Conservation (phyloP, 2,329 filamentous ascomycete genomes). For the Penicillium griseofulvum region DNA sequence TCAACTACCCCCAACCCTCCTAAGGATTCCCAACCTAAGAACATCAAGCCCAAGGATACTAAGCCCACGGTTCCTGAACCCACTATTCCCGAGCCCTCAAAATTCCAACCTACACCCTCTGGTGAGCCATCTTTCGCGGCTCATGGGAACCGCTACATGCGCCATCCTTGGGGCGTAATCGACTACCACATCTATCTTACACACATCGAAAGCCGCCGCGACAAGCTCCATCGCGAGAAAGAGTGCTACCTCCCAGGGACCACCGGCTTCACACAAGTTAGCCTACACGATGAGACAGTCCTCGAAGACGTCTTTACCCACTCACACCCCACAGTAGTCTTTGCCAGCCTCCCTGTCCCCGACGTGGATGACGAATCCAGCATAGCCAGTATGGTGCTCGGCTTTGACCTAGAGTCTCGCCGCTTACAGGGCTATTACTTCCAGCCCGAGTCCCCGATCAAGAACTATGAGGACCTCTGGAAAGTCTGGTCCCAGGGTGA, state of each 20-base stretch:
- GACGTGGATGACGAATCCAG: constrained; percentile 14
- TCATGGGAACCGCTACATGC: neutral
- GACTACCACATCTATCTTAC: constrained; percentile 36
- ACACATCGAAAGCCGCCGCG: constrained; percentile 22
- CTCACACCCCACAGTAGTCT: constrained; percentile 3
- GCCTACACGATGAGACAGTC: constrained; percentile 19
- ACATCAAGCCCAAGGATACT: neutral
- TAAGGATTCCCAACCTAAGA: neutral
- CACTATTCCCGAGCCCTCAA: neutral
- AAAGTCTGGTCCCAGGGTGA: constrained; percentile 3
- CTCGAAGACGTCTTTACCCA: neutral
- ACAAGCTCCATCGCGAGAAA: constrained; percentile 16
- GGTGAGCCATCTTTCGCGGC: neutral
- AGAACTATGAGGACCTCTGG: constrained; percentile 30
- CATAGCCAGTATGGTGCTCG: constrained; percentile 27
- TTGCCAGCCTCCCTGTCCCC: constrained; percentile 23
- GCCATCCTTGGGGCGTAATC: constrained; percentile 32
- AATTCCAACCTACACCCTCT: neutral
- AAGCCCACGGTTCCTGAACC: neutral
- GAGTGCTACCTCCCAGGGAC: constrained; percentile 27
- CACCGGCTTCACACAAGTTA: constrained; percentile 24
- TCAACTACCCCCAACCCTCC: neutral
- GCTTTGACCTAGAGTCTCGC: constrained; percentile 24
- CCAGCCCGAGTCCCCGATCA: constrained; percentile 21
- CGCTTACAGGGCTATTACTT: constrained; percentile 29